phyloP scores from a whole-genome alignment of 768 basidiomycete species.

The Nevesoporus exiguus region DNA sequence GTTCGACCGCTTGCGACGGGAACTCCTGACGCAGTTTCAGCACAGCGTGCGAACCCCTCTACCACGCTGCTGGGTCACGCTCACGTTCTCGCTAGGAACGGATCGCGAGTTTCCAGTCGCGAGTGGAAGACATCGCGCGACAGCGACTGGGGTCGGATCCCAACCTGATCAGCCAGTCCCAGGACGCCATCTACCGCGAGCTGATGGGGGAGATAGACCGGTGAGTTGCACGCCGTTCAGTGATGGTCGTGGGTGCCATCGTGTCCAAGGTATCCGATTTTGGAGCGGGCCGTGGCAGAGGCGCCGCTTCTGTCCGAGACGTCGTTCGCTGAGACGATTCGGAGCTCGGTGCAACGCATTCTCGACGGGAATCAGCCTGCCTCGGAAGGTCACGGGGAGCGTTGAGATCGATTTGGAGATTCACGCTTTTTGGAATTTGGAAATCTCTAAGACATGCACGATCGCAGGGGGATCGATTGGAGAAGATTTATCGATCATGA shows the following conservation, averaged over 20 bases:
- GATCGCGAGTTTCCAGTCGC: constrained; percentile 48
- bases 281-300: constrained; percentile 59
- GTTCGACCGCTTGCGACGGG: constrained; percentile 67
- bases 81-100: constrained; percentile 39
- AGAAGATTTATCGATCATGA: constrained; percentile 3
- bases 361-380: constrained; percentile 35
- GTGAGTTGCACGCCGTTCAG: constrained; percentile 30
- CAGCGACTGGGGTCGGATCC: constrained; percentile 52
- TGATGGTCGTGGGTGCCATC: not conserved
- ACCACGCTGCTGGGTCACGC: not conserved
- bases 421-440: not conserved
- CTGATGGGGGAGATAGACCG: constrained; percentile 72
- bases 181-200: constrained; percentile 55
- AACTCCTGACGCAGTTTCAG: constrained; percentile 60
- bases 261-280: constrained; percentile 53
- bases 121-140: constrained; percentile 60
- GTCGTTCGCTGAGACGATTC: constrained; percentile 43
- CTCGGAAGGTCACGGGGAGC: not conserved
- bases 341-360: constrained; percentile 42
- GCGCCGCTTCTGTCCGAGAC: constrained; percentile 47
- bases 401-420: not conserved
- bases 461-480: not conserved
- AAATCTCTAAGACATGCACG: not conserved
- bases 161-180: constrained; percentile 48
- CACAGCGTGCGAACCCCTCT: constrained; percentile 42